Base-by-base conservation (phyloP, 176 grass and related monocot genomes). In the Lolium multiflorum region DNA sequence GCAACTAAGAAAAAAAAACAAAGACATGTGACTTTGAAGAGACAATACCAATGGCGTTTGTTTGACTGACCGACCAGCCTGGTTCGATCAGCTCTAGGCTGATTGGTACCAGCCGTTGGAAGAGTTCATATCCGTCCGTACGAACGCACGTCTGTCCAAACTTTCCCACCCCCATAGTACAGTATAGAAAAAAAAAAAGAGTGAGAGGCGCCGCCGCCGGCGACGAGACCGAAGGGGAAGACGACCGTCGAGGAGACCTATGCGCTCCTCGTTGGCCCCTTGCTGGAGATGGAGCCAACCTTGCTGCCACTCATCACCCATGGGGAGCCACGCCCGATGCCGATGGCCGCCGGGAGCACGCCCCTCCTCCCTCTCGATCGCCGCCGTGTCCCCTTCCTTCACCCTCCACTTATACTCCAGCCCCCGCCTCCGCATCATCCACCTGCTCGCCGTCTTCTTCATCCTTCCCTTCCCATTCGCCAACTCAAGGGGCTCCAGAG, bases 301-400 rank as follows among this genome's bases (percentile, higher is more conserved):
- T 1, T 1, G 21, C 59, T 25, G 10, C 59, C 59, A 61, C 21
- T 21, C 9, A 21, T 11, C 5, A 35, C 62, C 61, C 25, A 35
- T 12, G 25, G n/a, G 76, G 72, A 51, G 72, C 72, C 72, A 75
- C 22, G 72, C 8, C 48, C 73, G 73, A 76, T 76, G 76, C 82
- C 87, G 76, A 89, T 81, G 82, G 66, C 75, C 87, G 39, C 58
- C 44, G 86, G 63, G 6, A 9, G 63, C 28, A 67, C 76, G n/a
- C 72, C 22, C 16, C 20, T 47, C 28, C 28, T 21, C 74, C 62
- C 67, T 75, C 72, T 75, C 72, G 72, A 75, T 75, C 72, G 72
- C 72, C 72, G 72, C 47, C 72, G 51, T 65, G 58, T 73, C 75
- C 81, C 66, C 66, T 4, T 9, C 66, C 66, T 4, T 12, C 54